Percentiles rank a stretch among this genome's conserved stretches.
Conservation (phyloP, 2,329 filamentous ascomycete genomes). For the Colletotrichum tropicale region DNA sequence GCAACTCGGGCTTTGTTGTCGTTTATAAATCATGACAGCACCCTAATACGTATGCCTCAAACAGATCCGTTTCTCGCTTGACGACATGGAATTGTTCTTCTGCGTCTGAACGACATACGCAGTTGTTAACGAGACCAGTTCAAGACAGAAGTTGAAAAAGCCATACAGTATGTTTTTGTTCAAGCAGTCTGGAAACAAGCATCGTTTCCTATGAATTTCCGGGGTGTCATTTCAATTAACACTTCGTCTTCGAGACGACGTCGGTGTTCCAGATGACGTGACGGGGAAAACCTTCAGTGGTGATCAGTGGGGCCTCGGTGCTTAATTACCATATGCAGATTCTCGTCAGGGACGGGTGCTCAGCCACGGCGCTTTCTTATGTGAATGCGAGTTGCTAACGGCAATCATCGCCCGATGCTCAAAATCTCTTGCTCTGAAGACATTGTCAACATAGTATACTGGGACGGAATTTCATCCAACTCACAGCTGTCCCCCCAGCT, state of each 20-base stretch:
- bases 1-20: neutral
- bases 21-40: accelerated
- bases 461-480: neutral
- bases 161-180: neutral
- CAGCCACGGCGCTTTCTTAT: neutral
- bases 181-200: no score
- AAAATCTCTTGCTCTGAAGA: accelerated
- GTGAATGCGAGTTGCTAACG: neutral
- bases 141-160: neutral
- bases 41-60: neutral
- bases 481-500: neutral
- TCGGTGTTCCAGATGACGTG: neutral
- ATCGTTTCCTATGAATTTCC: neutral
- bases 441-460: neutral
- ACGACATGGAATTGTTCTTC: neutral
- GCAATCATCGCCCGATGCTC: neutral
- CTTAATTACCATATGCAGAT: neutral
- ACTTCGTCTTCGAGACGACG: neutral
- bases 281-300: neutral
- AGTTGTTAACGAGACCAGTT: neutral
- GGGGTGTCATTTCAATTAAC: neutral
- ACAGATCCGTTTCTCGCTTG: neutral
- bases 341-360: neutral
- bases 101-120: neutral
- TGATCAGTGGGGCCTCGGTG: neutral